Base-by-base conservation (phyloP, 2,329 filamentous ascomycete species). In the Colletotrichum karsti region DNA sequence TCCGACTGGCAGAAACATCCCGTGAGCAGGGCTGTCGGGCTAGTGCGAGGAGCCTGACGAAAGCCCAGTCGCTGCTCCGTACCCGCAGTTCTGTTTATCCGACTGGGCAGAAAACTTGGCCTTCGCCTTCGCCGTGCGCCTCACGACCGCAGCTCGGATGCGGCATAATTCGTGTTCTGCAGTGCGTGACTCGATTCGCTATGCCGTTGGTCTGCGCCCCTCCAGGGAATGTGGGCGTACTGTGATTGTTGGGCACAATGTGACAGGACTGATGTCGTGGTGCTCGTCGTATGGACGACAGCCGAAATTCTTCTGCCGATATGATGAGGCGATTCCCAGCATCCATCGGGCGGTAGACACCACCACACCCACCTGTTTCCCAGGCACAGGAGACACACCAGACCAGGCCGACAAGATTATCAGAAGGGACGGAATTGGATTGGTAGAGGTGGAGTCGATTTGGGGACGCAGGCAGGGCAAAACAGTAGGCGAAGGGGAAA, bases 1-100 rank as follows among this genome's bases (percentile, higher is more conserved):
- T 65, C 53, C 30, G 54, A 54, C 37, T 68, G 60, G 53, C 65
- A 65, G 65, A 68, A 68, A 68, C 65, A 65, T 48, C 30, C 53
- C 39, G 65, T 54, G 53, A 44, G 41, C 33, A 35, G 39, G 61
- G 44, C 53, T 33, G 5, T 39, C 37, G 53, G 18, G 12, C 22
- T 53, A 35, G 46, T 24, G 35, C 18, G 26, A 39, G 46, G 39
- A 20, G 15, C 26, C n/a, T 30, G 46, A 51, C 57, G 39, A 53
- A 26, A 30, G 24, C 33, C 20, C 41, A 67, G n/a, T 37, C 28
- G 28, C 30, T n/a, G n/a, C n/a, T n/a, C n/a, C n/a, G n/a, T n/a
- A n/a, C 59, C 59, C 33, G n/a, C 46, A 10, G 24, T 24, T 39
- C n/a, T 51, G 56, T 37, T 20, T 51, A 33, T 42, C 53, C 53